These are phyloP conservation scores for Smithsoniella earleae DNA, from an alignment of 163 green algal species.

Conservation along the genomic window DNA sequence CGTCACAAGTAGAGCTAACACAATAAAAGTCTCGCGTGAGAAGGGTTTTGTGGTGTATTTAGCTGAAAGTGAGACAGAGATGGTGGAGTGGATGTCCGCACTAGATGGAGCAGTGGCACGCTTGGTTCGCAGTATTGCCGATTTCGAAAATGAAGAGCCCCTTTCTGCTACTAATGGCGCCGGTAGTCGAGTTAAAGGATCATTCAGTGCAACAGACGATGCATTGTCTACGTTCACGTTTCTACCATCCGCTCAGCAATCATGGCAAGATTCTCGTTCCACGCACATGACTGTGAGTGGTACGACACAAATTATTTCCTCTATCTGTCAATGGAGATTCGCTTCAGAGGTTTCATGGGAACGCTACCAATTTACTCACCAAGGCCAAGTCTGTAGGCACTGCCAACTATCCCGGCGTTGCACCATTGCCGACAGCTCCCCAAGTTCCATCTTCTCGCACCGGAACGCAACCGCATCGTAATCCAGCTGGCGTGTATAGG, in stretches of 20 bases:
- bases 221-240: too few species aligned
- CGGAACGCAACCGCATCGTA: too few species aligned
- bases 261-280: too few species aligned
- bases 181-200: neutral
- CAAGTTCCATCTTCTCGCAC: constrained; percentile 28
- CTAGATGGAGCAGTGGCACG: constrained; percentile 60
- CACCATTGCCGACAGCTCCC: neutral
- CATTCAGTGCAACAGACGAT: neutral
- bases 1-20: constrained; percentile 59
- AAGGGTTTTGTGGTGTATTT: constrained; percentile 45
- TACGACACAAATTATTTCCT: neutral
- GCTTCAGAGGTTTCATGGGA: too few species aligned
- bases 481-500: too few species aligned
- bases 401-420: constrained; percentile 9
- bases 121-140: constrained; percentile 62
- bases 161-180: too few species aligned
- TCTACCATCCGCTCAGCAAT: too few species aligned
- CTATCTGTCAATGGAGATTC: neutral
- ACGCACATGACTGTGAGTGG: too few species aligned
- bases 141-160: constrained; percentile 49
- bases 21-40: constrained; percentile 60
- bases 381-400: constrained; percentile 8
- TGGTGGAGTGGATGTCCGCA: constrained; percentile 81
- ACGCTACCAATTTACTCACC: too few species aligned
- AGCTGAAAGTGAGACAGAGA: constrained; percentile 66